Evolutionary conservation across 192 early-diverging fungal genomes (phyloP).

Genomic region (Coemansia sp.): DNA sequence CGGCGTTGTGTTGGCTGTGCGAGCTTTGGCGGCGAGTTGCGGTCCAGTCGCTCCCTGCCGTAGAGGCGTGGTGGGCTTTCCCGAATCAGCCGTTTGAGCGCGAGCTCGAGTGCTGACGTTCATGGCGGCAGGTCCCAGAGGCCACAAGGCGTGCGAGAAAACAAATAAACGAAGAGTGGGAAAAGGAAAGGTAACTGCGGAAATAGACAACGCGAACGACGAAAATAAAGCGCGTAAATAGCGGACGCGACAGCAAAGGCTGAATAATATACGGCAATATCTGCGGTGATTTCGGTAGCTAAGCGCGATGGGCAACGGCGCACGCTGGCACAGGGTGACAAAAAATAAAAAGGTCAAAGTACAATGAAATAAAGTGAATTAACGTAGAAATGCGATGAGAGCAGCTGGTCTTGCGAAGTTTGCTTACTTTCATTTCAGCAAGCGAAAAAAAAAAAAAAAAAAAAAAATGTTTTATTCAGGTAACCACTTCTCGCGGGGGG

Average conservation of each 20-base stretch:
- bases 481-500: too few relatives aligned
- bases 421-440: too few relatives aligned
- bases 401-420: too few relatives aligned
- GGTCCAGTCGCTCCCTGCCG: not conserved
- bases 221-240: constrained; percentile 4
- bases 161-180: too few relatives aligned
- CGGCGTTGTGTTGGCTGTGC: constrained; percentile 6
- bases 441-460: too few relatives aligned
- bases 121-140: constrained; percentile 12
- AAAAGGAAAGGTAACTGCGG: constrained; percentile 6
- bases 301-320: not conserved
- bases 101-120: constrained; percentile 39
- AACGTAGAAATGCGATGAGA: constrained; percentile 4
- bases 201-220: not conserved
- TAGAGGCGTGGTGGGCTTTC: not conserved
- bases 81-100: constrained; percentile 33
- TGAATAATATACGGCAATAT: not conserved
- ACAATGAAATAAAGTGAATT: not conserved
- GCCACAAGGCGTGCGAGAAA: not conserved
- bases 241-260: not conserved
- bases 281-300: not conserved
- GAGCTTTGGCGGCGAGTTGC: not conserved
- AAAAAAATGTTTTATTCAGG: constrained; percentile 14
- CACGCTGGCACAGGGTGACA: not conserved
- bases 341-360: too few relatives aligned